Base-by-base conservation (phyloP, 768 basidiomycete genomes). In the Leccinum arenicola region DNA sequence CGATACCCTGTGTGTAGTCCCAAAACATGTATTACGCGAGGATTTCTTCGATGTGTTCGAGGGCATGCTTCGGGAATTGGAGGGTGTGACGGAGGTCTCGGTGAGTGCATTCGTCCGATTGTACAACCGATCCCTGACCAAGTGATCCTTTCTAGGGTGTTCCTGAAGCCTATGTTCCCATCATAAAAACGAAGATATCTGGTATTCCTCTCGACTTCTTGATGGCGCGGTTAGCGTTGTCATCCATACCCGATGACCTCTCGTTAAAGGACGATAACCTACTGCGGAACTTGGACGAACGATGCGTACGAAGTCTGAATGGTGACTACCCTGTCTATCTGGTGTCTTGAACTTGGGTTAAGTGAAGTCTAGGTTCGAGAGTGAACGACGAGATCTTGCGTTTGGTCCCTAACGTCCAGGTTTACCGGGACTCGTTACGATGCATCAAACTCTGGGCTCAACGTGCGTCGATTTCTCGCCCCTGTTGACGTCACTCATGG, bases 401-500 rank as follows among this genome's bases (percentile, higher is more conserved):
- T 52, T 80, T 99, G 23, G 96, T 99, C 2, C 96, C 97, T 11
- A 89, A 98, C 68, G 92, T 95, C 19, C 82, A 87, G 60, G 93
- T 96, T 19, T 99, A 98, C 77, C 88, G 97, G 62, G 94, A 95
- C 66, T 88, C 97, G 11, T 74, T 99, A 61, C 84, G 97, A 63
- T 95, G 95, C 71, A 98, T 99, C 73, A 96, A 98, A 74, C 78
- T 98, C 29, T 99, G 97, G 97, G 97, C 97, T 10, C 90, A 94
- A 76, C 80, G 96, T 96, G 68, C 57, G 91, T 80, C 29, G n/a
- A 54, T 53, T 43, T 50, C 15, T 36, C 38, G 10, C 23, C 6
- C 33, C 19, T 7, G 8, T 17, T 55, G 55, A 48, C 29, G 27
- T 60, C 40, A 56, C 59, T 69, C 36, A 60, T 38, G 47, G 45